Evolutionary conservation across 2,329 filamentous ascomycete species (phyloP).

Genomic region (Ophiocordyceps robertsii): DNA sequence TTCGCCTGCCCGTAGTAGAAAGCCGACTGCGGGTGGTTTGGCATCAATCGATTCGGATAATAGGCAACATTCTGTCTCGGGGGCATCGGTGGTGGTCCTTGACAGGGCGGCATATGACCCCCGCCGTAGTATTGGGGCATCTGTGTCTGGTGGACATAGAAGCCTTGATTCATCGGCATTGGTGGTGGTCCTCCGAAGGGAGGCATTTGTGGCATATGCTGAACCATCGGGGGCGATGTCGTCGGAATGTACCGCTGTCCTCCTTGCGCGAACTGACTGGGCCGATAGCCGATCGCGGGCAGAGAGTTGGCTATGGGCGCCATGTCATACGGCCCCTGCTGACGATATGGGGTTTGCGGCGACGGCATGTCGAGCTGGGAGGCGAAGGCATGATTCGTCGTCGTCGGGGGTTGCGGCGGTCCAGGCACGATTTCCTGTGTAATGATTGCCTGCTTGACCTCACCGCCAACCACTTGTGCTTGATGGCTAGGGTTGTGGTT

Average conservation of each 20-base stretch:
- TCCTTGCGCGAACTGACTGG: conserved; percentile 21
- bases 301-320: conserved; percentile 27
- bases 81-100: conserved; percentile 20
- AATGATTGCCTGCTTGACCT: conserved; percentile 1
- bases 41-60: conserved; percentile 28
- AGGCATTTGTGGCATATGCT: conserved; percentile 22
- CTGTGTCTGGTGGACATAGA: conserved; percentile 33
- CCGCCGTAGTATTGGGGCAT: conserved; percentile 30
- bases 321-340: conserved; percentile 32
- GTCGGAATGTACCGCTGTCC: conserved; percentile 19
- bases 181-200: conserved; percentile 24
- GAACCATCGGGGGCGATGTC: conserved; percentile 23
- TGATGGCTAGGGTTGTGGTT: background rate
- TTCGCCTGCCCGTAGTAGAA: conserved; percentile 31
- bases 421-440: background rate
- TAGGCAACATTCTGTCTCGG: conserved; percentile 26
- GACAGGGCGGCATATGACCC: conserved; percentile 22
- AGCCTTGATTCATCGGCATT: conserved; percentile 28
- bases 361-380: conserved; percentile 28
- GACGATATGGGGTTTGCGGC: conserved; percentile 9
- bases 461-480: background rate
- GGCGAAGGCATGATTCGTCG: conserved; percentile 24
- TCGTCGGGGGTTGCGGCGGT: background rate
- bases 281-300: conserved; percentile 25
- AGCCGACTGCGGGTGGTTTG: conserved; percentile 24